Evolutionary conservation across 2,329 filamentous ascomycete species (phyloP).

Genomic region (Ophiostoma tasmaniense): DNA sequence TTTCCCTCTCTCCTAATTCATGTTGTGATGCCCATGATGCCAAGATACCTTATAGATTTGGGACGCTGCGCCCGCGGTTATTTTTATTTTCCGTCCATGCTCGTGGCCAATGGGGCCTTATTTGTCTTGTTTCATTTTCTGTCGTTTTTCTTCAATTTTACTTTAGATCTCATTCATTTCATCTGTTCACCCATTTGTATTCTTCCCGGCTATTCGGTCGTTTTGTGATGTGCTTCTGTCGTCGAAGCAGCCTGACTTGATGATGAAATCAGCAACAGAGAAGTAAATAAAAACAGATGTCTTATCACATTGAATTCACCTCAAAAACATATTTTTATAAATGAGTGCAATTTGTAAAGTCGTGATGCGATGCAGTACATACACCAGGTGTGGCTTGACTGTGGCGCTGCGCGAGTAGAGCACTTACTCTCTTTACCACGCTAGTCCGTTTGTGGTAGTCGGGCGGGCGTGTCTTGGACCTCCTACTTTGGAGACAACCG

Average conservation of each 20-base stretch:
- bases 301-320: too few species aligned
- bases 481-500: neutral
- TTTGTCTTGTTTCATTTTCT: neutral
- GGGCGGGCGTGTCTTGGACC: neutral
- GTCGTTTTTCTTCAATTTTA: neutral
- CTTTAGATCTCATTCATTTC: neutral
- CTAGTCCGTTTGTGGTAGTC: neutral
- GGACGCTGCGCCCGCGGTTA: constrained; percentile 11
- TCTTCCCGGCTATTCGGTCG: neutral
- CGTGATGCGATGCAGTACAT: neutral
- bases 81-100: constrained; percentile 1
- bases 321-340: too few species aligned
- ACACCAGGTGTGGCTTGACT: neutral
- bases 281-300: too few species aligned
- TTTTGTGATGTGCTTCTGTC: neutral
- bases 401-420: neutral
- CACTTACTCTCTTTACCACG: neutral
- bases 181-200: neutral
- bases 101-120: neutral
- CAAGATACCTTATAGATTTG: constrained; percentile 20
- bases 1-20: constrained; percentile 11
- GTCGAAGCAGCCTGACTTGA: too few species aligned
- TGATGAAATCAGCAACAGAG: too few species aligned
- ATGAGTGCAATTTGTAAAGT: too few species aligned
- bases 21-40: constrained; percentile 9